These are phyloP conservation scores for Hansenula lynferdii DNA, from an alignment of 1,139 yeast species.

Conservation along the genomic window DNA sequence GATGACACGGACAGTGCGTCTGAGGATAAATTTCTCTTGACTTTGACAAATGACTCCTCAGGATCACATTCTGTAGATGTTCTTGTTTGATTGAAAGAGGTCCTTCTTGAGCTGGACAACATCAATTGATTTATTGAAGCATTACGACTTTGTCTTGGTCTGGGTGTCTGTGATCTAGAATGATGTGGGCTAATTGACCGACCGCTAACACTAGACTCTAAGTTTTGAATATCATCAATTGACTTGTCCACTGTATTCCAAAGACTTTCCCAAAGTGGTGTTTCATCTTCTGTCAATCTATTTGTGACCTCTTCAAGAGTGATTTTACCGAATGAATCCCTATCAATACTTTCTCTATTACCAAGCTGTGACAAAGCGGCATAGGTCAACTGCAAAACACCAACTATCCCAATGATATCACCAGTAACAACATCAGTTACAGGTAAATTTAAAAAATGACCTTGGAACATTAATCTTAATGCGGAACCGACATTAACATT, in stretches of 20 bases:
- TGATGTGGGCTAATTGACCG: conserved; percentile 8
- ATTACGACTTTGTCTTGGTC: conserved; percentile 12
- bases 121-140: conserved; percentile 14
- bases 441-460: conserved; percentile 35
- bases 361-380: conserved; percentile 30
- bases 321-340: conserved; percentile 18
- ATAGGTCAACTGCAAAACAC: conserved; percentile 35
- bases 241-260: conserved; percentile 33
- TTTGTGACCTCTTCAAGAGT: conserved; percentile 21
- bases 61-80: conserved; percentile 4
- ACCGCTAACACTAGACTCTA: conserved; percentile 17
- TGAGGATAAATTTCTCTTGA: conserved; percentile 15
- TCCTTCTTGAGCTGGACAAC: conserved; percentile 15
- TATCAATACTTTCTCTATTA: conserved; percentile 19
- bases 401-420: conserved; percentile 32
- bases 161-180: conserved; percentile 16
- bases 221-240: conserved; percentile 20
- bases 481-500: conserved; percentile 33
- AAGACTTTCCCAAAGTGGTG: conserved; percentile 33
- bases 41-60: no score
- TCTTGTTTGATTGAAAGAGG: conserved; percentile 12
- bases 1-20: conserved; percentile 16
- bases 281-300: conserved; percentile 23
- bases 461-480: conserved; percentile 36
- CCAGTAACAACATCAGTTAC: conserved; percentile 25